Evolutionary conservation across 1,284 basidiomycete species (phyloP).

Genomic region (Somion occarium): DNA sequence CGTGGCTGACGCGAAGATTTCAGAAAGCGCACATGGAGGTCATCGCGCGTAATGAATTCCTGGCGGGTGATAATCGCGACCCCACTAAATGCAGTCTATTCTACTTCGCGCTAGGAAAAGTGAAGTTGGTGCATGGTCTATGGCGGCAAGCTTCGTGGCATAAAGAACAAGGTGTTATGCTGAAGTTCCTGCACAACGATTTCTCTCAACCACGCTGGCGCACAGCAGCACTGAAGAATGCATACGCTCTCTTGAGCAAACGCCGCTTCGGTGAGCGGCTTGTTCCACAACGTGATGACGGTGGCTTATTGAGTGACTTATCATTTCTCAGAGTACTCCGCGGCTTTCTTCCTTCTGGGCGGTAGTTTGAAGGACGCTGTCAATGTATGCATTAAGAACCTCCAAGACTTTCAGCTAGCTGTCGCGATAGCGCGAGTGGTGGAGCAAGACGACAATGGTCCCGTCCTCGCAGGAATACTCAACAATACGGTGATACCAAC

Average conservation of each 20-base stretch:
- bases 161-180: constrained; percentile 85
- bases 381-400: constrained; percentile 84
- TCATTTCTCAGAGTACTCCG: constrained; percentile 76
- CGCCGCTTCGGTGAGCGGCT: constrained; percentile 76
- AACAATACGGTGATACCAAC: constrained; percentile 74
- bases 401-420: constrained; percentile 88
- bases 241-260: constrained; percentile 89
- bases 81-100: constrained; percentile 87
- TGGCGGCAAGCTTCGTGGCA: constrained; percentile 97
- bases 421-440: constrained; percentile 82
- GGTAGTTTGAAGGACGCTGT: constrained; percentile 88
- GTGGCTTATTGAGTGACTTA: constrained; percentile 9
- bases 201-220: constrained; percentile 85
- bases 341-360: constrained; percentile 95
- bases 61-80: constrained; percentile 80
- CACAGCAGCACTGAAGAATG: constrained; percentile 94
- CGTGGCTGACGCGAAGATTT: constrained; percentile 1
- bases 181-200: constrained; percentile 91
- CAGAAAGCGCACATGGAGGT: constrained; percentile 81
- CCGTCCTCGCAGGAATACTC: constrained; percentile 70
- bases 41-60: constrained; percentile 92
- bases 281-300: not conserved
- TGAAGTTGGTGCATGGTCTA: constrained; percentile 86
- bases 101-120: constrained; percentile 93
- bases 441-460: constrained; percentile 80